Percentiles rank a stretch among this genome's conserved stretches.
Conservation (phyloP, 345 rosid species). For the Eucalyptus urophylla region DNA sequence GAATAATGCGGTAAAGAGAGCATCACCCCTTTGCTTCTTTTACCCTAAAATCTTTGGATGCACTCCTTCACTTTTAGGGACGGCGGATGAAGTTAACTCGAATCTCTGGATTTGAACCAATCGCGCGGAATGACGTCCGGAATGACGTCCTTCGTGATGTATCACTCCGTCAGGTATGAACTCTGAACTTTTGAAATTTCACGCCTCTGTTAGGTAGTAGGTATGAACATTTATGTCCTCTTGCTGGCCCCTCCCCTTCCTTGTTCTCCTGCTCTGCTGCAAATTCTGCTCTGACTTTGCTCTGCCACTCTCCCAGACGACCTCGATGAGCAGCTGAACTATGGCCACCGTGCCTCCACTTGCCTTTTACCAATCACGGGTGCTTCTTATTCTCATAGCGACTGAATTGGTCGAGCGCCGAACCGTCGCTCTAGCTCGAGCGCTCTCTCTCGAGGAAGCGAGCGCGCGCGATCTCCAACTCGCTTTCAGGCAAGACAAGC, state of each 20-base stretch:
- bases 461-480: constrained; percentile 19
- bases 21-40: neutral
- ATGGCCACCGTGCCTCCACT: neutral
- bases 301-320: neutral
- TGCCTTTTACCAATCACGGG: neutral
- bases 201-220: neutral
- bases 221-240: neutral
- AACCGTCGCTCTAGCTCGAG: neutral
- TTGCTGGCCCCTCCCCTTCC: neutral
- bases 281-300: neutral
- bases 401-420: neutral
- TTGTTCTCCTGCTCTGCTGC: neutral
- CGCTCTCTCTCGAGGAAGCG: constrained; percentile 21
- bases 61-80: neutral
- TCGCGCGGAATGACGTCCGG: neutral
- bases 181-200: neutral
- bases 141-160: neutral
- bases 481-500: constrained; percentile 29
- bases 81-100: neutral
- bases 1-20: neutral
- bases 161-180: neutral
- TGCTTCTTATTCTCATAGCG: neutral
- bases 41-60: neutral
- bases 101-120: neutral
- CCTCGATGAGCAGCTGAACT: neutral